phyloP scores from a whole-genome alignment of 257 asterid species.

The Nicotiana paniculata region DNA sequence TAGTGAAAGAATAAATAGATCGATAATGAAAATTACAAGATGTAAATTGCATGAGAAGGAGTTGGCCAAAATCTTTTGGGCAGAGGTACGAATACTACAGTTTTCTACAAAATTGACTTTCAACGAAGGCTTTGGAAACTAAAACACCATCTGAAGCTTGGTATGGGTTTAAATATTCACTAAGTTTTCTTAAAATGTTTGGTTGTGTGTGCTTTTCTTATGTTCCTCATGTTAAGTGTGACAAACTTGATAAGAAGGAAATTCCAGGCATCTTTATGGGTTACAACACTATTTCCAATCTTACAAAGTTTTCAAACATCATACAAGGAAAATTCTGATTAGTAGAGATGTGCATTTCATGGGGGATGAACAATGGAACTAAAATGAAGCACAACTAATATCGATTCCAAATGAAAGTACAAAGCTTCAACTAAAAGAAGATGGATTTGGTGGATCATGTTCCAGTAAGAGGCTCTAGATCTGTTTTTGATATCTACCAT shows the following conservation, averaged over 20 bases:
- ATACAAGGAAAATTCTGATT: not conserved
- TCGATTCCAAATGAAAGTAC: too few species aligned
- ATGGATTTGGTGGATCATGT: not conserved
- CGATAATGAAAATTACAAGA: not conserved
- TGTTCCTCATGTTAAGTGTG: not conserved
- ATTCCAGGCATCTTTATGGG: not conserved
- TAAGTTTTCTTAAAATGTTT: not conserved
- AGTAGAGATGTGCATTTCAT: not conserved
- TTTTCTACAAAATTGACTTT: not conserved
- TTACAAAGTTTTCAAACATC: not conserved
- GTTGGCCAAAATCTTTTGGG: too few species aligned
- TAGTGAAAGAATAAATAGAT: not conserved
- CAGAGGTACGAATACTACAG: not conserved
- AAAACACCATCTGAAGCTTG: not conserved
- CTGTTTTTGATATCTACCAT: not conserved
- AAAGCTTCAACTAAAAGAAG: too few species aligned
- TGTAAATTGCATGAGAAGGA: not conserved
- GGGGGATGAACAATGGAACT: not conserved
- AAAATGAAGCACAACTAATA: not conserved
- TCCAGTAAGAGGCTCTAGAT: not conserved
- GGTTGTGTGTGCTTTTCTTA: not conserved
- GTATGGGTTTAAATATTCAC: not conserved
- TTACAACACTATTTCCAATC: not conserved
- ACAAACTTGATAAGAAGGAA: conserved; percentile 1
- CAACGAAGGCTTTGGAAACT: not conserved